Evolutionary conservation across 2,329 filamentous ascomycete species (phyloP).

Genomic region (Sclerotinia minor): DNA sequence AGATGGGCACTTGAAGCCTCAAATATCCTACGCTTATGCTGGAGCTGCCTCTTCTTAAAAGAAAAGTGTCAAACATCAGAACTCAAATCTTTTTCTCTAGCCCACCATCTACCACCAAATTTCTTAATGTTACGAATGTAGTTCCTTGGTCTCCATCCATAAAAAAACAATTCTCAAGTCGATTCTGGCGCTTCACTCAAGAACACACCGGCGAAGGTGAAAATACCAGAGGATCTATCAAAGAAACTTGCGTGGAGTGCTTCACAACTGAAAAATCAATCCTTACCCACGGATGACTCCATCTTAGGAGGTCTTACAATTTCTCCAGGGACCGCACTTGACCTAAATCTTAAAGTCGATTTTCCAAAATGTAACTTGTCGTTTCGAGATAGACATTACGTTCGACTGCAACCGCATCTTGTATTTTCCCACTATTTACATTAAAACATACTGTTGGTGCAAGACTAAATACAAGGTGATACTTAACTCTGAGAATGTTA

Average conservation of each 20-base stretch:
- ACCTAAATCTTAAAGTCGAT: slow-evolving; percentile 24
- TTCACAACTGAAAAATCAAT: too few species aligned
- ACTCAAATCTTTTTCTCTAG: not conserved
- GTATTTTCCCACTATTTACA: slow-evolving; percentile 25
- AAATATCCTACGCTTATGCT: not conserved
- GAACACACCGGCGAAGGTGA: not conserved
- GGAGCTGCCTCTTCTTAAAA: not conserved
- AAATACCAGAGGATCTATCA: not conserved
- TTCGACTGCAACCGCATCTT: slow-evolving; percentile 26
- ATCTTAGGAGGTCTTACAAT: not conserved
- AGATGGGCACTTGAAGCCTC: not conserved
- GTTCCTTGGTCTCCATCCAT: not conserved
- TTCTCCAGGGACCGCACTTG: too few species aligned
- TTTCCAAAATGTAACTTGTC: slow-evolving; percentile 25
- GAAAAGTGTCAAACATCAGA: not conserved
- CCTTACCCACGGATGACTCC: too few species aligned
- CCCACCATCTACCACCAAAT: not conserved
- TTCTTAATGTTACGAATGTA: not conserved
- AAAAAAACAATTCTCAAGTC: not conserved
- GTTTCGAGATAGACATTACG: slow-evolving; percentile 29
- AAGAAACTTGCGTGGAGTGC: slow-evolving; percentile 17
- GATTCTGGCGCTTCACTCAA: not conserved
- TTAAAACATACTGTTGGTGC: slow-evolving; percentile 21
- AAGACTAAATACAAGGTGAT: slow-evolving; percentile 2
- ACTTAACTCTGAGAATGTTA: too few species aligned